Conservation (phyloP, 1,284 basidiomycete species). For the Fomes fomentarius region DNA sequence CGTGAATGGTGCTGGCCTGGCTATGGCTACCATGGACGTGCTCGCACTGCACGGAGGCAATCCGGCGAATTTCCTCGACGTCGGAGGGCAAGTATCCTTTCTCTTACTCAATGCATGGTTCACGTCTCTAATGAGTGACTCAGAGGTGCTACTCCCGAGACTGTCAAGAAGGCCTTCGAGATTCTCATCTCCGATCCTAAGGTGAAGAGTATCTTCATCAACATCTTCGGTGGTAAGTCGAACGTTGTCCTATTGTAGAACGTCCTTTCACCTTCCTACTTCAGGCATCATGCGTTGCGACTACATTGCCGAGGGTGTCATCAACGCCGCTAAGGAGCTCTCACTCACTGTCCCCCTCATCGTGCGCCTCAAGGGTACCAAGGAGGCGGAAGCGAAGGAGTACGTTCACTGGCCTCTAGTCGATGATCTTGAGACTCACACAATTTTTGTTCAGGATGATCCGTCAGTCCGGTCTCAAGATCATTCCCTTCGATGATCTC, state of each 20-base stretch:
- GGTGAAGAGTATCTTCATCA: conserved; percentile 99
- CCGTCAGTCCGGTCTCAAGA: conserved; percentile 89
- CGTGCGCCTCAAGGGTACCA: conserved; percentile 96
- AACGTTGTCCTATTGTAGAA: neutral
- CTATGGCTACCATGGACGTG: conserved; percentile 99
- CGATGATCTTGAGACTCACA: neutral
- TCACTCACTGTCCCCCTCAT: conserved; percentile 86
- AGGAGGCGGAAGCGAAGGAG: conserved; percentile 95
- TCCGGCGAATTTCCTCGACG: conserved; percentile 98
- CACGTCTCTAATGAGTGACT: neutral
- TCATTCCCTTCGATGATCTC: conserved; percentile 85
- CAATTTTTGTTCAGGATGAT: conserved; percentile 70
- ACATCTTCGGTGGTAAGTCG: conserved; percentile 82
- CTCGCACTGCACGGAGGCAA: conserved; percentile 93
- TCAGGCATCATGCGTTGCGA: conserved; percentile 98
- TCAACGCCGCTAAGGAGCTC: conserved; percentile 95
- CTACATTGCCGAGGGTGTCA: conserved; percentile 96
- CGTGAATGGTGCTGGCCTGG: conserved; percentile 98
- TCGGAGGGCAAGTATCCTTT: conserved; percentile 75
- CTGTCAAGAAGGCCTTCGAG: conserved; percentile 99
- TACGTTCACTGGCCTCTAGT: conserved; percentile 43
- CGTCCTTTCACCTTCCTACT: neutral
- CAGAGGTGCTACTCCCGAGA: conserved; percentile 96
- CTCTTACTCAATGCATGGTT: neutral
- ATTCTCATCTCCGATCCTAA: conserved; percentile 89